phyloP scores from a whole-genome alignment of 768 basidiomycete species.

The Dacryopinax primogenitus region DNA sequence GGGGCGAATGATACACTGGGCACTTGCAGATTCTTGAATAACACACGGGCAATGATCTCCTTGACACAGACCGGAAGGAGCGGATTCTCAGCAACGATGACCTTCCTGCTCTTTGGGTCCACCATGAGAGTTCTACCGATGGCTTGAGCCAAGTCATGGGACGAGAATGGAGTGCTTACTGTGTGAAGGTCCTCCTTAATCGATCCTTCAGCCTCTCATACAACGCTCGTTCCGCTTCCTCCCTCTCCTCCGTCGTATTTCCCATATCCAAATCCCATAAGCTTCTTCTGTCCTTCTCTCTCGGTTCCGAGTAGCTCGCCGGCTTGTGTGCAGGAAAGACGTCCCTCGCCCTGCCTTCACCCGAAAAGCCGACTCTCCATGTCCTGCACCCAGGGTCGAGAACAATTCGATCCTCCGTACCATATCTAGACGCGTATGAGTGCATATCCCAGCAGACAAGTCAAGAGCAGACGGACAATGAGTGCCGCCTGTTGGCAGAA shows the following conservation, averaged over 20 bases:
- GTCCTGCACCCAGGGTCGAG: conserved; percentile 87
- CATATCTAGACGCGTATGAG: conserved; percentile 38
- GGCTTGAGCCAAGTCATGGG: conserved; percentile 17
- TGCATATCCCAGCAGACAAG: not conserved
- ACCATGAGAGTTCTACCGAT: conserved; percentile 66
- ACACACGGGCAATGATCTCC: conserved; percentile 66
- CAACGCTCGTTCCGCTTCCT: conserved; percentile 62
- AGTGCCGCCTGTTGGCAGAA: conserved; percentile 1
- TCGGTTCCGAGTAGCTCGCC: not conserved
- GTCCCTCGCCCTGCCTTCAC: conserved; percentile 80
- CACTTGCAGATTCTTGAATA: conserved; percentile 86
- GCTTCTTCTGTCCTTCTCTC: conserved; percentile 10
- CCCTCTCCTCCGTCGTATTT: conserved; percentile 39
- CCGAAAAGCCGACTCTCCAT: conserved; percentile 98
- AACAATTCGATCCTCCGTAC: conserved; percentile 88
- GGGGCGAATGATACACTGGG: conserved; percentile 90
- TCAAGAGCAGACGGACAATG: not conserved
- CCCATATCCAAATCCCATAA: not conserved
- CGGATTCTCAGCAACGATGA: conserved; percentile 85
- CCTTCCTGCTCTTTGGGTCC: conserved; percentile 89
- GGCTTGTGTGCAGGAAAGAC: conserved; percentile 47
- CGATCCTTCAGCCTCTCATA: conserved; percentile 54
- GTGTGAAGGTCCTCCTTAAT: conserved; percentile 67
- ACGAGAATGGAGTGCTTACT: conserved; percentile 40
- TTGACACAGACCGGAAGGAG: conserved; percentile 77